These are phyloP conservation scores for Lotus japonicus DNA, from an alignment of 306 rosid species.

Conservation along the genomic window DNA sequence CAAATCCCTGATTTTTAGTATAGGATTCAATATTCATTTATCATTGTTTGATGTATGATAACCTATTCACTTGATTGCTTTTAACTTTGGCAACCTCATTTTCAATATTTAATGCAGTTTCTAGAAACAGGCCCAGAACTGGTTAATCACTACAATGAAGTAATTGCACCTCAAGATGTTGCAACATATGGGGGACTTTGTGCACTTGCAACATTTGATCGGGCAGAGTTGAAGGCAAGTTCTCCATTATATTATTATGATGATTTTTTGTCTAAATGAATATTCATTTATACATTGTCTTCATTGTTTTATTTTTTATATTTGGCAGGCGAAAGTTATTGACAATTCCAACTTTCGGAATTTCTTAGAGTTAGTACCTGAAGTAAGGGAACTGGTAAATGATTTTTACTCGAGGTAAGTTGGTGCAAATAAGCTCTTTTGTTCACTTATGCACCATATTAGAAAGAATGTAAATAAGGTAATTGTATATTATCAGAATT, in stretches of 20 bases:
- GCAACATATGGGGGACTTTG: slow-evolving; percentile 98
- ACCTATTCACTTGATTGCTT: background rate
- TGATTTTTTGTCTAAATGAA: background rate
- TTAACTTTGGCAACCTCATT: slow-evolving; percentile 13
- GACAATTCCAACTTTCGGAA: slow-evolving; percentile 82
- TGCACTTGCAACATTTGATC: slow-evolving; percentile 96
- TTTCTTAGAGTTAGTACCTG: slow-evolving; percentile 96
- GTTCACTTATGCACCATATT: background rate
- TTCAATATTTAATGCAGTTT: slow-evolving; percentile 50
- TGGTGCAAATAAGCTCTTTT: background rate
- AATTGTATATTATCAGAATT: background rate
- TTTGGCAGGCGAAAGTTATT: slow-evolving; percentile 85
- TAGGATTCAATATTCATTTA: slow-evolving; percentile 6
- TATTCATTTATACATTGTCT: background rate
- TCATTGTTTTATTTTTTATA: slow-evolving; percentile 22
- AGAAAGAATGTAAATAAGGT: background rate
- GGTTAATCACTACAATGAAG: slow-evolving; percentile 76
- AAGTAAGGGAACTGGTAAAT: slow-evolving; percentile 89
- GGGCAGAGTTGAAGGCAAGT: slow-evolving; percentile 84
- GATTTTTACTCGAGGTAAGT: slow-evolving; percentile 92
- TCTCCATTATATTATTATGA: slow-evolving; percentile 9
- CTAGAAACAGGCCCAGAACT: slow-evolving; percentile 78
- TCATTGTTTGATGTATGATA: slow-evolving; percentile 8
- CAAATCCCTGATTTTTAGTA: background rate
- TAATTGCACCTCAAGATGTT: slow-evolving; percentile 95